A percentile compares a stretch with the other conserved stretches of the same genome.
Evolutionary conservation across 805 yeast genomes (phyloP).

Genomic region (Wickerhamiella allomyrinae): DNA sequence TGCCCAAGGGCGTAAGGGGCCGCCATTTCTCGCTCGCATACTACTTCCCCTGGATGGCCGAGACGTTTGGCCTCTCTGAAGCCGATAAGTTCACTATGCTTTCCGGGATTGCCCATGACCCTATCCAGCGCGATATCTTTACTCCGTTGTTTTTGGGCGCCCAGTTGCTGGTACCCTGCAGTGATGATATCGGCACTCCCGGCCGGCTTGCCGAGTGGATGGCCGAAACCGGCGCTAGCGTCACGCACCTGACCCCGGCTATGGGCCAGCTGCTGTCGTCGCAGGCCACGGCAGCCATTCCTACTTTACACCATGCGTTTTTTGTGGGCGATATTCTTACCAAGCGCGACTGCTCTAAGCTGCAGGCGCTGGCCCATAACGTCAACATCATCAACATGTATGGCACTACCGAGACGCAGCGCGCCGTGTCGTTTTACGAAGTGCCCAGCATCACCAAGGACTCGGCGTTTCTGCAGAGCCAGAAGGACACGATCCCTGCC

Average conservation of each 20-base stretch:
- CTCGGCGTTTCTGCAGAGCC: conserved; percentile 58
- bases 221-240: conserved; percentile 79
- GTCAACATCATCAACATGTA: conserved; percentile 92
- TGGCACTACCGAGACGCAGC: conserved; percentile 98
- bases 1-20: conserved; percentile 97
- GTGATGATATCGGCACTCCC: conserved; percentile 97
- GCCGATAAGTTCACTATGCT: conserved; percentile 91
- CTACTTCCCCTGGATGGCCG: conserved; percentile 98
- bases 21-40: conserved; percentile 94
- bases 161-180: conserved; percentile 78
- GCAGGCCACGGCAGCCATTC: conserved; percentile 80
- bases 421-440: conserved; percentile 91
- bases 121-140: conserved; percentile 97
- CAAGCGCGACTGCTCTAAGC: conserved; percentile 87
- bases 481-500: conserved; percentile 96
- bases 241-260: conserved; percentile 96
- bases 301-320: conserved; percentile 84
- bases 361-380: conserved; percentile 84
- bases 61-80: conserved; percentile 60
- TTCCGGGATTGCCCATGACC: conserved; percentile 98
- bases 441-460: conserved; percentile 61
- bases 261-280: conserved; percentile 97
- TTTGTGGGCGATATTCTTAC: conserved; percentile 97
- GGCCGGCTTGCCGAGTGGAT: conserved; percentile 97
- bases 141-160: conserved; percentile 97